Base-by-base conservation (phyloP, 2,329 filamentous ascomycete species). In the Xylaria sp. region DNA sequence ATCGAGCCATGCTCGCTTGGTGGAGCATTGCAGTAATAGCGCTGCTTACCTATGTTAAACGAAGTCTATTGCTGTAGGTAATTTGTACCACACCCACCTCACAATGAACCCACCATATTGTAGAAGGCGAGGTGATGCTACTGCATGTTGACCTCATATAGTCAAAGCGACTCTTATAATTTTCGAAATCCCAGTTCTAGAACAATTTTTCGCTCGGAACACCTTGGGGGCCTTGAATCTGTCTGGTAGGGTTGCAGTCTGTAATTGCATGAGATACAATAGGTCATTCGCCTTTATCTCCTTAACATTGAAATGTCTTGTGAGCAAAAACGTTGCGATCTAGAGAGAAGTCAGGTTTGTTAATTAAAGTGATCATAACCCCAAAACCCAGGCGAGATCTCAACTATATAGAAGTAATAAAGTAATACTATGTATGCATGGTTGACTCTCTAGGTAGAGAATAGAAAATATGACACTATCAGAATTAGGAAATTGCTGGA, bases 61-160 rank as follows among this genome's bases (percentile, higher is more conserved):
- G 3, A 12, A 25, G 21, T 47, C n/a, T 21, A 25, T 48, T 21
- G 23, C 44, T 48, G 21, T 21, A 12, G 21, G 21, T 48, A 25
- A n/a, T 48, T 48, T 48, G 8, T 48, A 23, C 44, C 2, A 48
- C 9, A n/a, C 23, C 23, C 8, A 23, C 4, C 18, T 2, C 44
- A 2, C 8, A 48, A 48, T 10, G 3, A 48, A 48, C 21, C 9
- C 21, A 23, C 44, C 4, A 23, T 48, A 48, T 12, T 23, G 44
- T 23, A 23, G 44, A 48, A 13, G 21, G 44, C 21, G 9, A 48
- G n/a, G 21, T 12, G 35, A 29, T 47, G 44, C 21, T 54, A 54
- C 53, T 29, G 25, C 35, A 53, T n/a, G 6, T 27, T 54, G 53
- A 59, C 27, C 21, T 61, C 35, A 57, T 59, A 21, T 18, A 12